Evolutionary conservation across 257 asterid genomes (phyloP), one percentile per base, ranked within the genome.

Genomic region (Handroanthus guayacan): DNA sequence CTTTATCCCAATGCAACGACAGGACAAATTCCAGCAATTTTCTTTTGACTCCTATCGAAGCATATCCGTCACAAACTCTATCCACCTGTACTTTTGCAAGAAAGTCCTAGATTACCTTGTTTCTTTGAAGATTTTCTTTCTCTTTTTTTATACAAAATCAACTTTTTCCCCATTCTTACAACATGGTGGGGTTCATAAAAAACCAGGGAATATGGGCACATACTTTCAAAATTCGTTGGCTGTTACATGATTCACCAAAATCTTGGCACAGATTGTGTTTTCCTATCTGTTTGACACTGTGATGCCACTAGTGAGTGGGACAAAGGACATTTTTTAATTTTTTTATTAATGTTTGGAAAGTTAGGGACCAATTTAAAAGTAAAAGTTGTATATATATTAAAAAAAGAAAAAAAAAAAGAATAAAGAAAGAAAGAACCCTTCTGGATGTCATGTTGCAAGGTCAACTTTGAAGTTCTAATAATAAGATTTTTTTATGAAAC

Each of bases 241-340:
- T 20, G 5, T 74, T 36, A 3, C n/a, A 60, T 67, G 44, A 61
- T 60, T 62, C 14, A 14, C 25, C 60, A 71, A 20, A 62, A 70
- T 71, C 74, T 71, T 71, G 74, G 74, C 44, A 41, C 36, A 62
- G 43, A 71, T 71, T 78, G 16, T 78, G 67, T 54, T 69, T 11
- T 61, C 56, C 10, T 67, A 5, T 16, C 9, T 7, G 43, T 54
- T 73, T 73, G 75, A 67, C 71, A 58, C 25, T 44, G 45, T 74
- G 72, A 52, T 79, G 61, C 73, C 83, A 79, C 83, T 69, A 68
- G 73, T 45, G 39, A 36, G 25, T 72, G 67, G 75, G 75, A 36
- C 56, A 65, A 12, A 39, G 41, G 31, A 70, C 47, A 39, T 72
- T n/a, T 0, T 63, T 18, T 11, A 18, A 3, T 71, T 13, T 0